These are phyloP conservation scores for Botrytis fragariae DNA, from an alignment of 2,329 filamentous ascomycete genomes.

Conservation along the genomic window DNA sequence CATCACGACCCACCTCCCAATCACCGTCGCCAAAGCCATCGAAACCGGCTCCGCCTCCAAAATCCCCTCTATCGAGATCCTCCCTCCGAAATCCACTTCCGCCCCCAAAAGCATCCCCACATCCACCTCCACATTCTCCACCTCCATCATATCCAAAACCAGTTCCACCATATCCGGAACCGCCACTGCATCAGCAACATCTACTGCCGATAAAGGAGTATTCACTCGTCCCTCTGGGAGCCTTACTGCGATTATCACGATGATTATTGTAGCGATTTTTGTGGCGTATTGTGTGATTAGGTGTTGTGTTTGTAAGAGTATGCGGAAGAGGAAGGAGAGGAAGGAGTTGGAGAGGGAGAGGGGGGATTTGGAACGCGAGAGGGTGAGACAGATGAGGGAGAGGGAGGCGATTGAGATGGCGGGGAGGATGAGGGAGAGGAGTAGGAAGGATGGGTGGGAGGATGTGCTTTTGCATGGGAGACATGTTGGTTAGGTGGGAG, in stretches of 20 bases:
- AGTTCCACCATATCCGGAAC: background rate
- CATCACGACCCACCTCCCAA: background rate
- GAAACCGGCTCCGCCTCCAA: background rate
- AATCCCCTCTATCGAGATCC: background rate
- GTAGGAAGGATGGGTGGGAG: background rate
- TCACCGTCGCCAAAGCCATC: background rate
- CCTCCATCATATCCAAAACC: background rate
- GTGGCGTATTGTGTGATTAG: background rate
- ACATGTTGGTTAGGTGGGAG: background rate
- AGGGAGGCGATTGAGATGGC: background rate
- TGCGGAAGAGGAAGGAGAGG: background rate
- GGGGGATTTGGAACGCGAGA: background rate
- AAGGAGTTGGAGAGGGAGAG: background rate
- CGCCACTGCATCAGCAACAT: background rate
- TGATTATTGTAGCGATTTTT: background rate
- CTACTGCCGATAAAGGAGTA: background rate
- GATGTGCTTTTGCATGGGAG: background rate
- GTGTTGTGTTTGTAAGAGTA: background rate
- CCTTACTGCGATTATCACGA: background rate
- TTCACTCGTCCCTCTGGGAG: background rate
- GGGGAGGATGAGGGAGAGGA: background rate
- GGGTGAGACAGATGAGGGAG: background rate
- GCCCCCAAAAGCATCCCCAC: background rate
- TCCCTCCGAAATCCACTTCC: no score
- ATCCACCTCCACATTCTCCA: background rate